Base-by-base conservation (phyloP, 192 early-diverging fungal species). In the Ambispora gerdemannii region DNA sequence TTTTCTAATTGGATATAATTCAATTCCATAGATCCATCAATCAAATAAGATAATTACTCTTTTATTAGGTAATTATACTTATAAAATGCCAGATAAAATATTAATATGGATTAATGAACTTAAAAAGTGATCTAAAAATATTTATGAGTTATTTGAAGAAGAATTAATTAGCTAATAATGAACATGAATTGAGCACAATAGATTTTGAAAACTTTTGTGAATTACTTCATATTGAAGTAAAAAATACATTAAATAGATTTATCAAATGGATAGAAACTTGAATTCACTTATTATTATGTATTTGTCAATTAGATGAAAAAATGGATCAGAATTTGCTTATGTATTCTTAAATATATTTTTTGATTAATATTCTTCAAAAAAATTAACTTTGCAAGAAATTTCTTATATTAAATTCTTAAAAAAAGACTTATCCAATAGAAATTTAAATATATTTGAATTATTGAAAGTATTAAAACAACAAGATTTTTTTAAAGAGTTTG, bases 241-340 rank as follows among this genome's bases (percentile, higher is more conserved):
- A 56, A 27, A 19, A 56, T 56, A 28, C 53, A 24, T 56, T 56
- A 56, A 56, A 8, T 30, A 28, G 22, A 56, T 56, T 56, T 56
- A 25, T 25, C 1, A 56, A 56, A 25, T 56, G 4, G 53, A 56
- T 56, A 28, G 24, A 56, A 56, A 11, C 3, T 28, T 56, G 22
- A 28, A 56, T 24, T 25, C 53, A 56, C 22, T 25, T 56, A 24
- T 28, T 28, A 3, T 56, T 56, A 56, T 24, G 53, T 24, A 25
- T 56, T 56, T 56, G 53, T 25, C 19, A 28, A 56, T 56, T 56
- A 25, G 53, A 28, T 56, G 53, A 28, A 28, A 56, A 24, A 6
- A 56, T 56, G 53, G 53, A 56, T 24, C 53, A 56, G 53, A 56
- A 24, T 56, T 24, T 56, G 53, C 53, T 56, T 13, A 13, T 56